Conservation (phyloP, 805 yeast genomes). For the Candida silvicultrix region DNA sequence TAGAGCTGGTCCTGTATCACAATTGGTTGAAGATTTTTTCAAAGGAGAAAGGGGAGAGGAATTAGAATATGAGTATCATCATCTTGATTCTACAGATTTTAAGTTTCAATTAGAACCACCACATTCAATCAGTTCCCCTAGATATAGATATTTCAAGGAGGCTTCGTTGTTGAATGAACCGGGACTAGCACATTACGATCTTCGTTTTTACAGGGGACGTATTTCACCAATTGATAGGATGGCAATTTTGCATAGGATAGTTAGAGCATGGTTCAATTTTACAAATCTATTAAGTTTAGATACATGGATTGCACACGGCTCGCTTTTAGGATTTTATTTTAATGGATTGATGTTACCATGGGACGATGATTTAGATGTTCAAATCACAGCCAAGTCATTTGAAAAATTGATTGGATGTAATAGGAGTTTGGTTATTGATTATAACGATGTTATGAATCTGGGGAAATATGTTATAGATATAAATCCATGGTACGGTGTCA, state of each 20-base stretch:
- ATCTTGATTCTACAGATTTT: slow-evolving; percentile 11
- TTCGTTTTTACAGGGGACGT: slow-evolving; percentile 14
- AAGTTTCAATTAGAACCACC: slow-evolving; percentile 3
- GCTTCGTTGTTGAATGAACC: slow-evolving; percentile 12
- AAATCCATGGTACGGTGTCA: slow-evolving; percentile 38
- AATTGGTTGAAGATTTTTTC: slow-evolving; percentile 1
- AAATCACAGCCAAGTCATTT: slow-evolving; percentile 35
- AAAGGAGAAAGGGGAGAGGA: not conserved
- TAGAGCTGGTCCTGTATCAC: slow-evolving; percentile 1
- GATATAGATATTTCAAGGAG: slow-evolving; percentile 20
- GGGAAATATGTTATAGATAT: slow-evolving; percentile 49
- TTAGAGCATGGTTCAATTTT: slow-evolving; percentile 19
- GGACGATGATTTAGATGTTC: slow-evolving; percentile 65
- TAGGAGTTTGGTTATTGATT: slow-evolving; percentile 9
- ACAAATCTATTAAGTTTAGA: slow-evolving; percentile 5
- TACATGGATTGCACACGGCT: slow-evolving; percentile 63
- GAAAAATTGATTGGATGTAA: slow-evolving; percentile 7
- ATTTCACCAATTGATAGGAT: slow-evolving; percentile 15
- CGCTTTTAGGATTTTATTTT: slow-evolving; percentile 59
- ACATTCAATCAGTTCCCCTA: slow-evolving; percentile 1
- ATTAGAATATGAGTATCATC: slow-evolving; percentile 2
- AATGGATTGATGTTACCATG: slow-evolving; percentile 58
- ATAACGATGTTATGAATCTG: slow-evolving; percentile 6
- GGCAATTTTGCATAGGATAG: slow-evolving; percentile 17
- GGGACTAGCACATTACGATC: slow-evolving; percentile 22